These are phyloP conservation scores for Aphanocladium album DNA, from an alignment of 2,329 filamentous ascomycete species.

Conservation along the genomic window DNA sequence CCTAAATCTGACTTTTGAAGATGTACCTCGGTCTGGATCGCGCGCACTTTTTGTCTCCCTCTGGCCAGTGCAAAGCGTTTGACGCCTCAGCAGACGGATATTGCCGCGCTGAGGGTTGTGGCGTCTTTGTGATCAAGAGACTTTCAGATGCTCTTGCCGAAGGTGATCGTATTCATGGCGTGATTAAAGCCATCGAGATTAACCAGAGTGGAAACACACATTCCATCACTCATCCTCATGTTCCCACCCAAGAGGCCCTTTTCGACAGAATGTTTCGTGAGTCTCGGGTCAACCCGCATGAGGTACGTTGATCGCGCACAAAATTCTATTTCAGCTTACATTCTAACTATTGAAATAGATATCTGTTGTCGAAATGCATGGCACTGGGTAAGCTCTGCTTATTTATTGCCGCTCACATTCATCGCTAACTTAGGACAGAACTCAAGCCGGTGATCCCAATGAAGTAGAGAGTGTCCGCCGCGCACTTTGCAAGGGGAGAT, in stretches of 20 bases:
- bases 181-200: constrained; percentile 31
- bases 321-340: neutral
- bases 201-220: constrained; percentile 37
- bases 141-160: constrained; percentile 40
- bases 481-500: constrained; percentile 63
- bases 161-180: constrained; percentile 36
- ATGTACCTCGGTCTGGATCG: constrained; percentile 14
- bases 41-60: constrained; percentile 21
- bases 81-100: constrained; percentile 39
- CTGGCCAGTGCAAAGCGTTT: constrained; percentile 23
- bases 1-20: neutral
- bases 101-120: constrained; percentile 44
- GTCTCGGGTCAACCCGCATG: constrained; percentile 47
- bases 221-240: constrained; percentile 22
- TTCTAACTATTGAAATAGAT: neutral
- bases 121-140: constrained; percentile 40
- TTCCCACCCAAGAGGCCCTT: constrained; percentile 16
- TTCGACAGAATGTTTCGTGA: constrained; percentile 34
- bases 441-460: constrained; percentile 38
- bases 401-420: no score
- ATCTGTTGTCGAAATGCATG: neutral
- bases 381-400: neutral
- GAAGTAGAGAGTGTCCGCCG: constrained; percentile 52
- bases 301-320: constrained; percentile 43
- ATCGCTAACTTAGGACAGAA: constrained; percentile 43